Evolutionary conservation across 2,329 filamentous ascomycete species (phyloP).

Genomic region (Dactylonectria macrodidyma): DNA sequence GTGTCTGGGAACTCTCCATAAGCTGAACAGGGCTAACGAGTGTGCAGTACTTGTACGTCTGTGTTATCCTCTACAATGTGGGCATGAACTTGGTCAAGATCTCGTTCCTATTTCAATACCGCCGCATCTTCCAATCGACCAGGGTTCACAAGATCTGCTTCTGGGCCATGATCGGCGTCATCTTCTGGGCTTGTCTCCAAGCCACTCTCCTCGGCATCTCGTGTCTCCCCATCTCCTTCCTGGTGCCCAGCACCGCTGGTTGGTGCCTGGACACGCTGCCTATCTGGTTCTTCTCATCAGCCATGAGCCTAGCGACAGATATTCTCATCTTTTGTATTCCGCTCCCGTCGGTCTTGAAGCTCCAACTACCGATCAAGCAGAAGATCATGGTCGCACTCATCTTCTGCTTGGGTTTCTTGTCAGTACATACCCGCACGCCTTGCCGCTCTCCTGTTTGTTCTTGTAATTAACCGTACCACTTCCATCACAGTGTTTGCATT

Average conservation of each 20-base stretch:
- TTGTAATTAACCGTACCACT: not conserved
- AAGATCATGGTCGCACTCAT: not conserved
- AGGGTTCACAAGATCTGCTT: slow-evolving; percentile 29
- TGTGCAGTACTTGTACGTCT: not conserved
- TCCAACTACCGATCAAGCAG: slow-evolving; percentile 11
- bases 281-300: slow-evolving; percentile 51
- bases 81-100: not conserved
- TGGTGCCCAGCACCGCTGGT: slow-evolving; percentile 43
- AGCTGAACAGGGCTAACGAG: not conserved
- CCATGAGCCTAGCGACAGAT: slow-evolving; percentile 41
- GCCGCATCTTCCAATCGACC: not conserved
- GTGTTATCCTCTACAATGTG: not conserved
- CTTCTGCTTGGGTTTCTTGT: not conserved
- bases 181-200: not conserved
- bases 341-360: not conserved
- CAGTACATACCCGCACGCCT: not conserved
- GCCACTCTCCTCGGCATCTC: slow-evolving; percentile 32
- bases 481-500: slow-evolving; percentile 33
- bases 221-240: slow-evolving; percentile 46
- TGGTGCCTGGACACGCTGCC: slow-evolving; percentile 49
- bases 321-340: not conserved
- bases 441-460: not conserved
- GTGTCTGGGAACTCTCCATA: not conserved
- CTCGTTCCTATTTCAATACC: not conserved
- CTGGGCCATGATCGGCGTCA: not conserved